phyloP scores from a whole-genome alignment of 306 rosid species.

The Malus sieversii region DNA sequence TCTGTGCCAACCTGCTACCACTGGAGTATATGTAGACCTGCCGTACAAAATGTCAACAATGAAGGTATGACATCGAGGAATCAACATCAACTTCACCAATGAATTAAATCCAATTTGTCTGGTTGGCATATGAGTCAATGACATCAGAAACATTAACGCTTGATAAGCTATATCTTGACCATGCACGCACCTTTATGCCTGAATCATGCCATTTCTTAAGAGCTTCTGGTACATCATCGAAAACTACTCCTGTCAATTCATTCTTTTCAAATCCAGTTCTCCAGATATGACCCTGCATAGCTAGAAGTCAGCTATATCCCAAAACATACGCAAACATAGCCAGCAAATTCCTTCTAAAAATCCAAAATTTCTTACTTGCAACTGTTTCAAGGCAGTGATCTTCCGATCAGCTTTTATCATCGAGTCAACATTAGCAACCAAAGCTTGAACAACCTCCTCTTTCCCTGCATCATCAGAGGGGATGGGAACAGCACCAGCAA shows the following conservation, averaged over 20 bases:
- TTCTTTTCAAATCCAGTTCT: slow-evolving; percentile 71
- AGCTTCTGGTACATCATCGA: slow-evolving; percentile 89
- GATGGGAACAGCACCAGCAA: slow-evolving; percentile 69
- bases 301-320: slow-evolving; percentile 20
- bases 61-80: slow-evolving; percentile 2
- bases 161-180: neutral
- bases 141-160: neutral
- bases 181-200: slow-evolving; percentile 59
- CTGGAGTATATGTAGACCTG: slow-evolving; percentile 97
- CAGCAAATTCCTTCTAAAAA: neutral
- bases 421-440: slow-evolving; percentile 74
- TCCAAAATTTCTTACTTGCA: slow-evolving; percentile 56
- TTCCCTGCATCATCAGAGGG: slow-evolving; percentile 72
- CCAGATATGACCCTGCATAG: slow-evolving; percentile 93
- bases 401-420: slow-evolving; percentile 97
- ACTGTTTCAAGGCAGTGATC: slow-evolving; percentile 85
- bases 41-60: slow-evolving; percentile 15
- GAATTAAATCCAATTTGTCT: neutral
- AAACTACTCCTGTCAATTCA: slow-evolving; percentile 77
- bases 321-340: slow-evolving; percentile 2
- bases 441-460: slow-evolving; percentile 68
- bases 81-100: neutral
- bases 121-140: neutral
- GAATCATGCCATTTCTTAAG: slow-evolving; percentile 71
- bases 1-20: slow-evolving; percentile 95